Base-by-base conservation (phyloP, 345 rosid species). In the Cardamine chenopodiifolia region DNA sequence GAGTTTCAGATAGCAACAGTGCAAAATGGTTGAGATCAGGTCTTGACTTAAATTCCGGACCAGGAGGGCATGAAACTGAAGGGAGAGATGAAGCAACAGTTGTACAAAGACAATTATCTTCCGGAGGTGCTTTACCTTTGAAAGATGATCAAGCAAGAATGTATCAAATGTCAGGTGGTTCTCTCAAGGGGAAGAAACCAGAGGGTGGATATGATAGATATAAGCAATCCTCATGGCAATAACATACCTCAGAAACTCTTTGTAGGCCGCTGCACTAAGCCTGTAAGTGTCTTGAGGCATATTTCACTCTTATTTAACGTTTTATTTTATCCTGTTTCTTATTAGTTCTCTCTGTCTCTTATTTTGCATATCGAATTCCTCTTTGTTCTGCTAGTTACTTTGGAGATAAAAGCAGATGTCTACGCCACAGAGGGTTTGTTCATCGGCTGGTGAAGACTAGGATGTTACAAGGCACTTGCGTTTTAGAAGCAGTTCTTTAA, bases 121-220 rank as follows among this genome's bases (percentile, higher is more conserved):
- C 86, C 50, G 50, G 85, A 18, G 71, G 83, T 81, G 73, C 92
- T 9, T 86, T 85, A 72, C 79, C 84, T 59, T 70, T 80, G 57
- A 61, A 85, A 18, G 97, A 90, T 58, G 97, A 92, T 69, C 92
- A 86, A 70, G 76, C 86, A 59, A 88, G 93, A 82, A 84, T 87
- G 78, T 92, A 83, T 83, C 97, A 89, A 64, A 67, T 84, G 69
- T 62, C 86, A 32, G 84, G 90, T 53, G 86, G 92, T 22, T 25
- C 81, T 52, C 78, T 84, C 25, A 92, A 86, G 85, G 89, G 94
- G 78, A 95, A 89, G 76, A 98, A 92, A 55, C 92, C 97, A 19
- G 99, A 92, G 3, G 97, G 96, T 23, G 92, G 97, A 39, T 90
- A 93, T 97, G 98, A 94, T 71, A 86, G 90, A 52, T 87, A 86